phyloP scores from a whole-genome alignment of 176 grass and related monocot genomes.

The Carex myosuroides region DNA sequence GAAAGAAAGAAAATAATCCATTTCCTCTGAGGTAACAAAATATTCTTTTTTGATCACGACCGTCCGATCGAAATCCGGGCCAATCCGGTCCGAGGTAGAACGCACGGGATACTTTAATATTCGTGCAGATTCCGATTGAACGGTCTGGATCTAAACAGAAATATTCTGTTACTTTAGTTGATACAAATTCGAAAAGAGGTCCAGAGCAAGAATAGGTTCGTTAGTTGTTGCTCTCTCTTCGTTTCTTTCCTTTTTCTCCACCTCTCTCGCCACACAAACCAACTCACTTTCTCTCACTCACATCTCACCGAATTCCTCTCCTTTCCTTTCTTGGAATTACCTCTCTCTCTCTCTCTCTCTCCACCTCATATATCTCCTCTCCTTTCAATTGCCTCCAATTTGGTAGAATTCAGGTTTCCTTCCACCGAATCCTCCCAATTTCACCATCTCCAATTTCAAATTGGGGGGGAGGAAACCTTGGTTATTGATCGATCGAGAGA shows the following conservation, averaged over 20 bases:
- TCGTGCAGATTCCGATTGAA: too few species aligned
- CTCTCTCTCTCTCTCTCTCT: not conserved
- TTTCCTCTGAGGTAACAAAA: too few species aligned
- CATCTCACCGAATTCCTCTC: not conserved
- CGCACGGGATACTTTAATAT: too few species aligned
- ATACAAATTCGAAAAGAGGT: not conserved
- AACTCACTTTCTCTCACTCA: not conserved
- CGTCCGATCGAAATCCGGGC: too few species aligned
- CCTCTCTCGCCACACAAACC: not conserved
- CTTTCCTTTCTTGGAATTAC: constrained; percentile 1
- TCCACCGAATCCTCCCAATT: not conserved
- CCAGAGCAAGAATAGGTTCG: not conserved
- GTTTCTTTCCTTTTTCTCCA: too few species aligned
- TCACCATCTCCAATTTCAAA: not conserved
- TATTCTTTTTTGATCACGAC: too few species aligned
- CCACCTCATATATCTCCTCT: not conserved
- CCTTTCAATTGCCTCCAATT: not conserved
- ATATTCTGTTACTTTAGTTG: too few species aligned
- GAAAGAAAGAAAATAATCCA: not conserved
- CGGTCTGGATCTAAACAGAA: too few species aligned
- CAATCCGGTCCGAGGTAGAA: too few species aligned
- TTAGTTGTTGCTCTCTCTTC: too few species aligned
- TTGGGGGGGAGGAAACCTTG: too few species aligned
- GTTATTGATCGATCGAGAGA: not conserved
- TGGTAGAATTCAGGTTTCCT: constrained; percentile 7